Evolutionary conservation across 495 filamentous ascomycete species (phyloP).

Genomic region (Margaritispora aquatica): DNA sequence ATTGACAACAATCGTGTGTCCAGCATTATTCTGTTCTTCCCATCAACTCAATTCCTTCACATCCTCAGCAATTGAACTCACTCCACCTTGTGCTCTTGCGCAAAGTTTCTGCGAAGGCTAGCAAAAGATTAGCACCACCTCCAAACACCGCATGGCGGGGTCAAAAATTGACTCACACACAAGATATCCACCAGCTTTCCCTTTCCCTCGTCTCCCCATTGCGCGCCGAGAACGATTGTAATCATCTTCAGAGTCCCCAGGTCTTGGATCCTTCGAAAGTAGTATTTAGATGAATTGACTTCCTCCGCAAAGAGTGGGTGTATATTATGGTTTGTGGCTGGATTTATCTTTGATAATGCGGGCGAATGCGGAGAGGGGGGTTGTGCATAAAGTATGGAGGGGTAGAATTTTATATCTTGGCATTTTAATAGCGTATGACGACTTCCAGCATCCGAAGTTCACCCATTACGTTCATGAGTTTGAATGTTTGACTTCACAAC

Average conservation of each 20-base stretch:
- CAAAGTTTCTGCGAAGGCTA: not conserved
- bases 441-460: not conserved
- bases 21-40: not conserved
- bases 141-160: not conserved
- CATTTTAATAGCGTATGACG: not conserved
- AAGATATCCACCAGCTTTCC: constrained; percentile 14
- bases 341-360: not conserved
- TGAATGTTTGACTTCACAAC: not conserved
- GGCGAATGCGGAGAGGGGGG: not conserved
- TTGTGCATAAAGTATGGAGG: not conserved
- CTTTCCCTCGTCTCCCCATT: constrained; percentile 15
- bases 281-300: not conserved
- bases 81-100: constrained; percentile 36
- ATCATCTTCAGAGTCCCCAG: not conserved
- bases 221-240: not conserved
- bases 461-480: not conserved
- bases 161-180: not conserved
- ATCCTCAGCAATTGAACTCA: not conserved
- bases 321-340: not conserved
- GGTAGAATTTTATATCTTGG: not conserved
- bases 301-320: not conserved
- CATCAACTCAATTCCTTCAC: not conserved
- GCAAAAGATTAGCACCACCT: not conserved
- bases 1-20: constrained; percentile 15
- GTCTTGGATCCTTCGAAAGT: too few species aligned